These are phyloP conservation scores for Tanozyma kutaoensis DNA, from an alignment of 805 yeast species.

Conservation along the genomic window DNA sequence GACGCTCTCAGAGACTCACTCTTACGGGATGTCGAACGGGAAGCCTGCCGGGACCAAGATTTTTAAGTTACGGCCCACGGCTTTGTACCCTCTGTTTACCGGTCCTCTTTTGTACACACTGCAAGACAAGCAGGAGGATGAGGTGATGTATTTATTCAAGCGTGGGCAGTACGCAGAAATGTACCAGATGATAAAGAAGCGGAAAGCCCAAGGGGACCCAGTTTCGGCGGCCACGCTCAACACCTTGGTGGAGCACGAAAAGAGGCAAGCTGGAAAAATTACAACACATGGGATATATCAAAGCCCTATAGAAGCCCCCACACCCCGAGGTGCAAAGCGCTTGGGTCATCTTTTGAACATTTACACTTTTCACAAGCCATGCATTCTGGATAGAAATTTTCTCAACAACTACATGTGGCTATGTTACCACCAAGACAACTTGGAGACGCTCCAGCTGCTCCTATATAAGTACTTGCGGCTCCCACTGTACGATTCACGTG, in stretches of 20 bases:
- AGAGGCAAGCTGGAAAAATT: constrained; percentile 4
- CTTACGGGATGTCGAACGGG: not conserved
- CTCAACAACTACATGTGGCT: constrained; percentile 17
- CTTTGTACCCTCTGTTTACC: not conserved
- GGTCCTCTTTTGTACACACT: not conserved
- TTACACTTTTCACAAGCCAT: constrained; percentile 4
- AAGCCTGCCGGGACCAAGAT: not conserved
- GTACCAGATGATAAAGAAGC: constrained; percentile 3
- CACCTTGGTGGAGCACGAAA: constrained; percentile 5
- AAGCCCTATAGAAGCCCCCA: constrained; percentile 5
- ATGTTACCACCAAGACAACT: constrained; percentile 22
- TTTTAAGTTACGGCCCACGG: not conserved
- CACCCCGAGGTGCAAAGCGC: constrained; percentile 2
- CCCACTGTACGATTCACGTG: constrained; percentile 9
- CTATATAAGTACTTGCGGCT: constrained; percentile 9
- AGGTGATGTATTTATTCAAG: constrained; percentile 1
- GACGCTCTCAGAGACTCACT: not conserved
- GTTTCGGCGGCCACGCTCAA: constrained; percentile 3
- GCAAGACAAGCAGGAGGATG: not conserved
- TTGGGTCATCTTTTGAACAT: constrained; percentile 3
- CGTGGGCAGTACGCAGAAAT: constrained; percentile 3
- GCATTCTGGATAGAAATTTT: constrained; percentile 5
- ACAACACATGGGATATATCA: constrained; percentile 2
- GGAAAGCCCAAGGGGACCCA: constrained; percentile 1
- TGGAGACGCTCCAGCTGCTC: constrained; percentile 10